phyloP scores from a whole-genome alignment of 192 early-diverging fungal genomes.

The Allomyces macrogynus region DNA sequence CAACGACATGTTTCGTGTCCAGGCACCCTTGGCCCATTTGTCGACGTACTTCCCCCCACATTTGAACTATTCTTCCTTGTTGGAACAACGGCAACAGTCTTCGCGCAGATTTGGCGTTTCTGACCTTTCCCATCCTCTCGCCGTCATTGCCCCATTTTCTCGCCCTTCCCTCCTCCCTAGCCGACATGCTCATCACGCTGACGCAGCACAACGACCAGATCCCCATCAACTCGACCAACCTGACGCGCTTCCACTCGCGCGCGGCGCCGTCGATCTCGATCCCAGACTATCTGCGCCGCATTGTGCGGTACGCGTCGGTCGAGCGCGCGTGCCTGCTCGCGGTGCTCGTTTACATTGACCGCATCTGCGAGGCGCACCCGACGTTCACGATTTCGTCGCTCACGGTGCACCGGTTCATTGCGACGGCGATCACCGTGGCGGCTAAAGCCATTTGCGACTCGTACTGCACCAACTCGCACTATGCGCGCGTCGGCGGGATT shows the following conservation, averaged over 20 bases:
- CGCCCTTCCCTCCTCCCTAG: constrained; percentile 6
- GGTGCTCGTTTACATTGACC: constrained; percentile 83
- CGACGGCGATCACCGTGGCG: constrained; percentile 64
- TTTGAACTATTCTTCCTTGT: no score
- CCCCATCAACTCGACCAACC: constrained; percentile 24
- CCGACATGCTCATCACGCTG: constrained; percentile 23
- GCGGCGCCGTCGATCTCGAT: constrained; percentile 72
- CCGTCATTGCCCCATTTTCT: no score
- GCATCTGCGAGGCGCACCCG: constrained; percentile 47
- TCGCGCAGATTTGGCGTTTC: no score
- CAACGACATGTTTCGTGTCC: no score
- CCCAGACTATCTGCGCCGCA: constrained; percentile 69
- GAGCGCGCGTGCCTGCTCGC: constrained; percentile 74
- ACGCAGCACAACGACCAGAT: constrained; percentile 49
- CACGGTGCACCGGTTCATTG: constrained; percentile 86
- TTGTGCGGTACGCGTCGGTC: constrained; percentile 76
- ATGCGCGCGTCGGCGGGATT: constrained; percentile 88
- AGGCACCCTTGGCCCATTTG: no score
- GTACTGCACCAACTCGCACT: constrained; percentile 87
- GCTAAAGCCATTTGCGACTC: constrained; percentile 80
- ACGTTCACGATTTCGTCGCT: constrained; percentile 82
- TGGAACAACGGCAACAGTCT: no score
- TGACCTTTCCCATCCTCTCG: no score
- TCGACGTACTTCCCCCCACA: no score
- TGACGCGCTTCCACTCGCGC: constrained; percentile 90